A percentile compares a stretch with the other conserved stretches of the same genome.
These are phyloP conservation scores for Penicillium flavigenum DNA, from an alignment of 495 filamentous ascomycete species.

Conservation along the genomic window DNA sequence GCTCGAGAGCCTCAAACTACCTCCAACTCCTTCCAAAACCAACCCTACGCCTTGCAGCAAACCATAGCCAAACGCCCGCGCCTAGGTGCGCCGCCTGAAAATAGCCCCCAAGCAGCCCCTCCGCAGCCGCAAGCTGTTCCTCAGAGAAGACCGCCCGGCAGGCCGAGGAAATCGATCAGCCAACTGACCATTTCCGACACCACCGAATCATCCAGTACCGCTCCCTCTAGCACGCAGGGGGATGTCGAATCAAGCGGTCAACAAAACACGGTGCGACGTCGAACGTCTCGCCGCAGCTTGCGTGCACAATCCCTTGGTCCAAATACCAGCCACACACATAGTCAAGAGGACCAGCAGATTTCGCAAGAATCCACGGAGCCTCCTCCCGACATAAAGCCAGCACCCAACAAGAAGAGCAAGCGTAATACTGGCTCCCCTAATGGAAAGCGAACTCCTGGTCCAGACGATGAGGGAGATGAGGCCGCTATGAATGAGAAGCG, in stretches of 20 bases:
- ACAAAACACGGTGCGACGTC: not conserved
- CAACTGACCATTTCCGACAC: constrained; percentile 20
- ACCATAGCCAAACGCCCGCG: constrained; percentile 37
- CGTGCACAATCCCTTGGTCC: constrained; percentile 16
- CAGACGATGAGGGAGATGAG: constrained; percentile 6
- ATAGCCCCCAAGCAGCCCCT: not conserved
- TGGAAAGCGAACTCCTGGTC: not conserved
- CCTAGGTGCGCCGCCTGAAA: constrained; percentile 19
- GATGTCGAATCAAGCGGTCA: constrained; percentile 2
- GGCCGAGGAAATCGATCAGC: constrained; percentile 36
- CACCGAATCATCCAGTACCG: constrained; percentile 16
- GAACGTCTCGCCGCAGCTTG: constrained; percentile 19
- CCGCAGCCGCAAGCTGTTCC: constrained; percentile 5
- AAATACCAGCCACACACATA: not conserved
- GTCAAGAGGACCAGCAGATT: not conserved
- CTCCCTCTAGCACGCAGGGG: constrained; percentile 2
- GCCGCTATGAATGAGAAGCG: constrained; percentile 30
- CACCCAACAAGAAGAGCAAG: constrained; percentile 13
- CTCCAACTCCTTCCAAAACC: not conserved
- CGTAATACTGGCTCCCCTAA: constrained; percentile 9
- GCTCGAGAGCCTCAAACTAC: not conserved
- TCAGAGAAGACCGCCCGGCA: constrained; percentile 25
- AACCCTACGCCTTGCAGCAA: constrained; percentile 9
- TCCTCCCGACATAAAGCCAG: not conserved
- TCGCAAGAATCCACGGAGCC: not conserved